Evolutionary conservation across 768 basidiomycete genomes (phyloP), one percentile per base, ranked within the genome.

Genomic region (Podaxis mareebaensis): DNA sequence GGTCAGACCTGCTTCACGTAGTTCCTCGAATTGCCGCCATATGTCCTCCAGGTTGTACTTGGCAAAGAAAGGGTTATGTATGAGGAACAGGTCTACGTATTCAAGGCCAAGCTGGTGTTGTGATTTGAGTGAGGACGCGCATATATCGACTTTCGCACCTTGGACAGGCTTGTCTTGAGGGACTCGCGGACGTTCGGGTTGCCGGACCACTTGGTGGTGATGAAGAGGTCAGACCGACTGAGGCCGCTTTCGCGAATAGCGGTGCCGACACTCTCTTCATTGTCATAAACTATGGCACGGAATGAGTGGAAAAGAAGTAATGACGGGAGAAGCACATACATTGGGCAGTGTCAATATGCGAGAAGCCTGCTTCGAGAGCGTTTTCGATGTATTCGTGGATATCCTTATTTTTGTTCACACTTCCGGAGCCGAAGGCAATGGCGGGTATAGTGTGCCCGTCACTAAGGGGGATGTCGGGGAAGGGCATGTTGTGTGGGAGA

Each of bases 61-160:
- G 7, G 79, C 66, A 8, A 65, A 0, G 0, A 5, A 22, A 1
- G 89, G 87, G 3, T 46, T 46, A 67, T 92, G 90, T 40, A 92
- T 83, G 48, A 92, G 83, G 74, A 92, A 92, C 10, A 92, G 73
- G 69, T 92, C 89, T 4, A 92, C 76, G 39, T 84, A 79, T 56
- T 80, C 75, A 12, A 91, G 66, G 0, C 83, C 85, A 10, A 92
- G 82, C 89, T 92, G 66, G 67, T 20, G 53, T 30, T 22, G 3
- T 48, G 28, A 46, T 53, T 12, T 28, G 22, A 36, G 11, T 61
- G n/a, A 30, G 39, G 20, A 51, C 13, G 2, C 10, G 30, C 36
- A 2, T 13, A 60, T 20, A 53, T n/a, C 40, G 28, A 20, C 3
- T 51, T n/a, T 63, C 76, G 13, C 42, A 86, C 88, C 70, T 84